phyloP scores from a whole-genome alignment of 2,329 filamentous ascomycete genomes.

The Ophiostoma ulmi region DNA sequence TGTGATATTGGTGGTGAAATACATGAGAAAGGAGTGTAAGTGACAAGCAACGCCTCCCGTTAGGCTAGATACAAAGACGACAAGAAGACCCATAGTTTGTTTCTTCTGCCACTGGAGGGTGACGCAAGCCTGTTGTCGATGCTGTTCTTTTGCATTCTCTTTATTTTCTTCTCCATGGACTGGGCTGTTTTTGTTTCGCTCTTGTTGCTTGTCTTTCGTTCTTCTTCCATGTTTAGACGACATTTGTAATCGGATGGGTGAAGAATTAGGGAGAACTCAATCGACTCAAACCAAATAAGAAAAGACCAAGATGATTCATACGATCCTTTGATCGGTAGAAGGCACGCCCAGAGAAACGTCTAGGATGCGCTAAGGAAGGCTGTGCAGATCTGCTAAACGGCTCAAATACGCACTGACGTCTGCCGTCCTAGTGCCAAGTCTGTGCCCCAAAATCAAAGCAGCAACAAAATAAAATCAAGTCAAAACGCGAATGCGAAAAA shows the following conservation, averaged over 20 bases:
- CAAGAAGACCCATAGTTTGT: neutral
- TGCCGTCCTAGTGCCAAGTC: neutral
- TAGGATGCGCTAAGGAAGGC: constrained; percentile 10
- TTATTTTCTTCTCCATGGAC: neutral
- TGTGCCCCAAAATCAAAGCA: neutral
- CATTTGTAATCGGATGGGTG: neutral
- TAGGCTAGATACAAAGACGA: neutral
- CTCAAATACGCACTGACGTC: neutral
- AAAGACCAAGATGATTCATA: neutral
- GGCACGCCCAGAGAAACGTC: neutral
- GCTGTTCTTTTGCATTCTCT: neutral
- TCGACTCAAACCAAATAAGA: neutral
- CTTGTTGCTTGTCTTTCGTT: neutral
- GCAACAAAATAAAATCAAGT: too few relatives aligned
- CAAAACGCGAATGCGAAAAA: neutral
- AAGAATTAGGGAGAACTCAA: neutral
- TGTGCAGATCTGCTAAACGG: constrained; percentile 6
- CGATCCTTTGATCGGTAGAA: neutral
- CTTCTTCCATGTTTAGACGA: neutral
- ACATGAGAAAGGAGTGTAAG: neutral
- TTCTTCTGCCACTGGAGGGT: neutral
- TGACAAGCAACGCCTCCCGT: constrained; percentile 6
- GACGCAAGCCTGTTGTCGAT: neutral
- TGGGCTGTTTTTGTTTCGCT: neutral
- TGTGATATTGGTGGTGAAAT: neutral